A percentile compares a stretch with the other conserved stretches of the same genome.
Conservation (phyloP, 345 rosid species). For the Erucastrum elatum region DNA sequence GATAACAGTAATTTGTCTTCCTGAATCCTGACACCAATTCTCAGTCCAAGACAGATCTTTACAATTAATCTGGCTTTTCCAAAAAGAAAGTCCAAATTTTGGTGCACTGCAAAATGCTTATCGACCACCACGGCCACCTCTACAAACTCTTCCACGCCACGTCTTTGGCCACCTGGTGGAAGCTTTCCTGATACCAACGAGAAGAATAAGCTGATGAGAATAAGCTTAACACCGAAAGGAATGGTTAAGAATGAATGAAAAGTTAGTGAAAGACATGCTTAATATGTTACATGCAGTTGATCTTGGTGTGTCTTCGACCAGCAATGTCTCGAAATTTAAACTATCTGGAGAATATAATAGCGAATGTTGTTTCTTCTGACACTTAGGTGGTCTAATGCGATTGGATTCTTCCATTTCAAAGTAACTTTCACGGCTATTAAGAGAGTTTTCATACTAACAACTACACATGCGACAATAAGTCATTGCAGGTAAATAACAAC, state of each 20-base stretch:
- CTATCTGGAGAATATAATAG: conserved; percentile 97
- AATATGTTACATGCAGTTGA: conserved; percentile 73
- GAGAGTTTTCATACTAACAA: conserved; percentile 96
- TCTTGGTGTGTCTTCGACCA: conserved; percentile 92
- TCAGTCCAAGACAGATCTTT: no score
- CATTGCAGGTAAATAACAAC: conserved; percentile 1
- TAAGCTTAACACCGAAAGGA: background rate
- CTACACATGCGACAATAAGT: conserved; percentile 62
- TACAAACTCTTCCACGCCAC: conserved; percentile 90
- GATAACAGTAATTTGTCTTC: no score
- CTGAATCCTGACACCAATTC: no score
- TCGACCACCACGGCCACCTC: conserved; percentile 85
- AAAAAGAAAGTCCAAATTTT: conserved; percentile 1
- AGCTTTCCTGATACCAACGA: conserved; percentile 52
- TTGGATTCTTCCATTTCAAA: conserved; percentile 92
- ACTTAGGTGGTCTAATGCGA: conserved; percentile 54
- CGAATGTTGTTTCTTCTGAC: conserved; percentile 95
- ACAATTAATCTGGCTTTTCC: background rate
- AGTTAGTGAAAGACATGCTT: background rate
- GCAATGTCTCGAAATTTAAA: conserved; percentile 94
- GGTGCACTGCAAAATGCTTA: conserved; percentile 31
- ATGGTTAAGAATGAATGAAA: background rate
- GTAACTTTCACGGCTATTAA: conserved; percentile 92
- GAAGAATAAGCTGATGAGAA: conserved; percentile 1
- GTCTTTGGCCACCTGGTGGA: conserved; percentile 72